Percentiles rank a stretch among this genome's conserved stretches.
phyloP scores from a whole-genome alignment of 1,284 basidiomycete species.

The Spongiforma sp. region DNA sequence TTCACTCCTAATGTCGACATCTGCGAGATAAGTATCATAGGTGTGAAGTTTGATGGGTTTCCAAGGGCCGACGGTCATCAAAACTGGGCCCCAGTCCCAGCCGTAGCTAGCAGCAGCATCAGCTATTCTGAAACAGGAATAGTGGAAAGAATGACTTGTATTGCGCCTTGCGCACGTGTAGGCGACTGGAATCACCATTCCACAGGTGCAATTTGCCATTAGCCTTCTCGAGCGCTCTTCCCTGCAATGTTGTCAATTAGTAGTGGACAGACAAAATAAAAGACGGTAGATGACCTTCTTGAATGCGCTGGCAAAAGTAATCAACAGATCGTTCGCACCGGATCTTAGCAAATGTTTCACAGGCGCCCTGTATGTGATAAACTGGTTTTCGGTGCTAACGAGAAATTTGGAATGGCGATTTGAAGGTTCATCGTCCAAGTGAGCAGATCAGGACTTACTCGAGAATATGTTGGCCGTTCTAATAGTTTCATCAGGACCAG shows the following conservation, averaged over 20 bases:
- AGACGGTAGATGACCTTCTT: slow-evolving; percentile 55
- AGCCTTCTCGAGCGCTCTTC: slow-evolving; percentile 66
- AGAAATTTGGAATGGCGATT: slow-evolving; percentile 2
- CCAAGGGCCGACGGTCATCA: slow-evolving; percentile 84
- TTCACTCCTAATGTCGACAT: slow-evolving; percentile 61
- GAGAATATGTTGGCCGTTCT: slow-evolving; percentile 76
- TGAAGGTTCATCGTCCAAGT: not conserved
- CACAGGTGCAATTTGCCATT: slow-evolving; percentile 68
- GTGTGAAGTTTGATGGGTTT: slow-evolving; percentile 74
- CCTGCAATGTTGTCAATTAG: slow-evolving; percentile 43
- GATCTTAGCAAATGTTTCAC: slow-evolving; percentile 58
- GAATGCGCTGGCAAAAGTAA: slow-evolving; percentile 81
- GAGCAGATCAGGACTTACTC: slow-evolving; percentile 49
- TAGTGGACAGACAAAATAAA: not conserved
- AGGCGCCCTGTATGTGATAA: slow-evolving; percentile 67
- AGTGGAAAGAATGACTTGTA: slow-evolving; percentile 65
- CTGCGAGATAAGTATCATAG: slow-evolving; percentile 66
- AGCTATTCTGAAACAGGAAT: slow-evolving; percentile 1
- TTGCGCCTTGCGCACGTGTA: slow-evolving; percentile 89
- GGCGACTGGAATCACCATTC: slow-evolving; percentile 88
- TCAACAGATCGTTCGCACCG: slow-evolving; percentile 69
- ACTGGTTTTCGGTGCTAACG: slow-evolving; percentile 76
- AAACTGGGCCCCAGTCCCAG: slow-evolving; percentile 86
- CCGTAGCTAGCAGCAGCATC: slow-evolving; percentile 60
- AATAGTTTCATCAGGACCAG: slow-evolving; percentile 4